Conservation (phyloP, 495 filamentous ascomycete species). For the Recurvomyces mirabilis region DNA sequence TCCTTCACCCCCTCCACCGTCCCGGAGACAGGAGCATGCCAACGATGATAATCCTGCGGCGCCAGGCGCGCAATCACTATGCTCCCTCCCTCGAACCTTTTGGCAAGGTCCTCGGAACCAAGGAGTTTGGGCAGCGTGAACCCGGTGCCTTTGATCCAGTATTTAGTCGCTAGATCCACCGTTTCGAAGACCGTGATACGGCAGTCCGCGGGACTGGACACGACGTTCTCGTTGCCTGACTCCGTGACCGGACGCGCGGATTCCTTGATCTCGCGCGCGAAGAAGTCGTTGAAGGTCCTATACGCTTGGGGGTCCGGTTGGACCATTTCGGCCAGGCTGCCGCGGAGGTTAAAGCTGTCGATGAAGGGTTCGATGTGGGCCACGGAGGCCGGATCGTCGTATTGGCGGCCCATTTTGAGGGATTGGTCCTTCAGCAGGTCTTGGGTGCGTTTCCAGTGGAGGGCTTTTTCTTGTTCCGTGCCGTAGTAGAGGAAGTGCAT, state of each 20-base stretch:
- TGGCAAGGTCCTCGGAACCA: slow-evolving; percentile 8
- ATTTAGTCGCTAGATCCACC: slow-evolving; percentile 23
- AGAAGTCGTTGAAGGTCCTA: slow-evolving; percentile 23
- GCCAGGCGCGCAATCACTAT: slow-evolving; percentile 23
- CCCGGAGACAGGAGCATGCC: slow-evolving; percentile 20
- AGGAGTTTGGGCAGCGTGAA: slow-evolving; percentile 24
- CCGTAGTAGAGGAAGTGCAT: slow-evolving; percentile 39
- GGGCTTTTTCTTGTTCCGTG: slow-evolving; percentile 29
- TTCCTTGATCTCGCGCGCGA: slow-evolving; percentile 21
- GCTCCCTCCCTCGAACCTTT: slow-evolving; percentile 18
- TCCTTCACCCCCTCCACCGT: slow-evolving; percentile 16
- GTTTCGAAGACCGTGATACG: slow-evolving; percentile 21
- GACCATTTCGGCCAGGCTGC: slow-evolving; percentile 26
- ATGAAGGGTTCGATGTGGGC: slow-evolving; percentile 36
- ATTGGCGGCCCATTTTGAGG: slow-evolving; percentile 35
- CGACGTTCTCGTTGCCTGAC: slow-evolving; percentile 10
- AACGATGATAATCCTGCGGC: slow-evolving; percentile 25
- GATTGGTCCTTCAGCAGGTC: slow-evolving; percentile 29
- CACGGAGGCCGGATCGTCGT: slow-evolving; percentile 30
- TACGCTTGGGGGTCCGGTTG: slow-evolving; percentile 30
- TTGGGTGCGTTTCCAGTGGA: slow-evolving; percentile 32
- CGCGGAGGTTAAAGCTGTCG: slow-evolving; percentile 29
- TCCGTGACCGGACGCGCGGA: slow-evolving; percentile 17
- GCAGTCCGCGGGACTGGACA: slow-evolving; percentile 21
- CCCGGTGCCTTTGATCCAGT: slow-evolving; percentile 25